Conservation (phyloP, 2,329 filamentous ascomycete genomes). For the Emmonsiellopsis sp. region DNA sequence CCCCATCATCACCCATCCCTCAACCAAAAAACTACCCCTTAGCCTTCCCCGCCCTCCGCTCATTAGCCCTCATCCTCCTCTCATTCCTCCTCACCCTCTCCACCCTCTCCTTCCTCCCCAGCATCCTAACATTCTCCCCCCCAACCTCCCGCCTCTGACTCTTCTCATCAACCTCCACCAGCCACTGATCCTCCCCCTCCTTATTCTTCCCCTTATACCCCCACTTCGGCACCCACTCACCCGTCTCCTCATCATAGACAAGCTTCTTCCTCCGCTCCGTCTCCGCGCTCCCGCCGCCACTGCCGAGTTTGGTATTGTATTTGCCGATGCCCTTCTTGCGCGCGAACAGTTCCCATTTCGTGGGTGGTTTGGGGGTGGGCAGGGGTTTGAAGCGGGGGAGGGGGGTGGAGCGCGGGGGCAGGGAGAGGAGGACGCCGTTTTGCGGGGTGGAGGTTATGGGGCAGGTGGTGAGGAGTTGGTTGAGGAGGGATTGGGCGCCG, state of each 20-base stretch:
- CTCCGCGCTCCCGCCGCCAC: conserved; percentile 48
- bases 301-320: conserved; percentile 58
- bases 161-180: conserved; percentile 82
- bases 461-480: conserved; percentile 87
- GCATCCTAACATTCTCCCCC: conserved; percentile 41
- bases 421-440: conserved; percentile 65
- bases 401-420: conserved; percentile 60
- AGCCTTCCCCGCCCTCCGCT: conserved; percentile 33
- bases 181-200: conserved; percentile 71
- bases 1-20: neutral
- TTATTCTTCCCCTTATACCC: conserved; percentile 89
- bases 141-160: conserved; percentile 55
- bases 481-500: conserved; percentile 83
- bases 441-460: conserved; percentile 58
- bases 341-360: conserved; percentile 94
- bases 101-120: conserved; percentile 32
- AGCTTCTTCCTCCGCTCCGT: conserved; percentile 58
- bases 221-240: conserved; percentile 91
- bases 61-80: conserved; percentile 58
- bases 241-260: conserved; percentile 72
- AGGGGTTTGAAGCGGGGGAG: conserved; percentile 90
- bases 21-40: conserved; percentile 10
- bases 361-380: conserved; percentile 69
- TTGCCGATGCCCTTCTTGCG: conserved; percentile 89
- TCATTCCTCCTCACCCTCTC: conserved; percentile 57